phyloP scores from a whole-genome alignment of 345 rosid genomes.

The Eucalyptus cloeziana region DNA sequence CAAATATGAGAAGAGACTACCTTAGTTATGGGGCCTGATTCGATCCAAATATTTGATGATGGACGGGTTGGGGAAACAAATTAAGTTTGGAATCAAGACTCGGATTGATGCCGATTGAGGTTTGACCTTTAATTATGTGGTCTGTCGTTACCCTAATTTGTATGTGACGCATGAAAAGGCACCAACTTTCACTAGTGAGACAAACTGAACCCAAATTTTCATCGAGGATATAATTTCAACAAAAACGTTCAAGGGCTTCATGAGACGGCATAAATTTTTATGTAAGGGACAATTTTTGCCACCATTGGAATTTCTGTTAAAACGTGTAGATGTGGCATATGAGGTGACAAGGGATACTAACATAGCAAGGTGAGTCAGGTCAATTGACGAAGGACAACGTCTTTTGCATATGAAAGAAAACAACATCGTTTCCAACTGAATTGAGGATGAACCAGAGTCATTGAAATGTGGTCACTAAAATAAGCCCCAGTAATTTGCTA shows the following conservation, averaged over 20 bases:
- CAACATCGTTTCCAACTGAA: background rate
- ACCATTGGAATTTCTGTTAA: background rate
- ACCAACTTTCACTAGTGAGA: background rate
- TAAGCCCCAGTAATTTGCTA: no score
- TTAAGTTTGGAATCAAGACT: background rate
- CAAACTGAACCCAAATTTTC: background rate
- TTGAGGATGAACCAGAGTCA: background rate
- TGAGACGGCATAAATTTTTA: background rate
- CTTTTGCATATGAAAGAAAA: no score
- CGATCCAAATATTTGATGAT: background rate
- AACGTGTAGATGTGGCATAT: background rate
- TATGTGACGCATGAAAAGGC: background rate
- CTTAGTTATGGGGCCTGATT: background rate
- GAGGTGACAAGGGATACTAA: background rate
- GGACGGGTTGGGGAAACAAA: background rate
- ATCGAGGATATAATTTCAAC: background rate
- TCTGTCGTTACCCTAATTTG: background rate
- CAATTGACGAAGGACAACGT: background rate
- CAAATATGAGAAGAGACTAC: background rate
- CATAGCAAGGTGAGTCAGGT: background rate
- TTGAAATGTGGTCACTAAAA: background rate
- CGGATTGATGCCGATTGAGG: rapidly evolving
- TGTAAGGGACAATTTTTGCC: rapidly evolving
- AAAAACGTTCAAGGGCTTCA: background rate
- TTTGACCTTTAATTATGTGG: background rate